Conservation (phyloP, 768 basidiomycete species). For the Amylocystis lapponica region DNA sequence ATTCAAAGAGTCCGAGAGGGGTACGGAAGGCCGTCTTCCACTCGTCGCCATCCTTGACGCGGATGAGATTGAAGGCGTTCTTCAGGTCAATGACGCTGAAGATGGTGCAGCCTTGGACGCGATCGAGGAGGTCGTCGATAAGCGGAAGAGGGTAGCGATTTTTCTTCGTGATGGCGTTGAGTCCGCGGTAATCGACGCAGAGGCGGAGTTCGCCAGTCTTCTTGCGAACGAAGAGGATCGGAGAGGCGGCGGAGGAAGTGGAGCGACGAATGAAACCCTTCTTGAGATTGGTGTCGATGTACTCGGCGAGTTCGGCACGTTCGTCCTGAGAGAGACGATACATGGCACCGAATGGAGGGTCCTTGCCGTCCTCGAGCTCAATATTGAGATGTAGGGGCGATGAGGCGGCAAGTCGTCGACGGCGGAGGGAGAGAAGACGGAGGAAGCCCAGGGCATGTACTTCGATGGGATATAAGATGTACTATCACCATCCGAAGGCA, state of each 20-base stretch:
- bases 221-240: slow-evolving; percentile 24
- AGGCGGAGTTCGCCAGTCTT: slow-evolving; percentile 19
- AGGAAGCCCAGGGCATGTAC: slow-evolving; percentile 16
- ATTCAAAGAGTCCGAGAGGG: slow-evolving; percentile 30
- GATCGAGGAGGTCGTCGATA: slow-evolving; percentile 26
- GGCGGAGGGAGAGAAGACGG: slow-evolving; percentile 7
- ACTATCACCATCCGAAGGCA: neutral
- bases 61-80: slow-evolving; percentile 37
- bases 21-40: slow-evolving; percentile 36
- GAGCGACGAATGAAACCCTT: slow-evolving; percentile 27
- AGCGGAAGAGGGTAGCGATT: slow-evolving; percentile 30
- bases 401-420: slow-evolving; percentile 6
- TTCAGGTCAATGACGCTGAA: slow-evolving; percentile 37
- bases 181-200: slow-evolving; percentile 21
- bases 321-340: slow-evolving; percentile 22
- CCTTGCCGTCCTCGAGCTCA: slow-evolving; percentile 22
- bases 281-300: slow-evolving; percentile 30
- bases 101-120: slow-evolving; percentile 10
- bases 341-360: slow-evolving; percentile 23
- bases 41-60: slow-evolving; percentile 30
- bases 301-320: slow-evolving; percentile 28
- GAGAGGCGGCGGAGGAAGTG: slow-evolving; percentile 19
- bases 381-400: slow-evolving; percentile 16
- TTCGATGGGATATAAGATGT: slow-evolving; percentile 7
- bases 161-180: slow-evolving; percentile 31